phyloP scores from a whole-genome alignment of 2,329 filamentous ascomycete species.

The Ophiostoma sp. region DNA sequence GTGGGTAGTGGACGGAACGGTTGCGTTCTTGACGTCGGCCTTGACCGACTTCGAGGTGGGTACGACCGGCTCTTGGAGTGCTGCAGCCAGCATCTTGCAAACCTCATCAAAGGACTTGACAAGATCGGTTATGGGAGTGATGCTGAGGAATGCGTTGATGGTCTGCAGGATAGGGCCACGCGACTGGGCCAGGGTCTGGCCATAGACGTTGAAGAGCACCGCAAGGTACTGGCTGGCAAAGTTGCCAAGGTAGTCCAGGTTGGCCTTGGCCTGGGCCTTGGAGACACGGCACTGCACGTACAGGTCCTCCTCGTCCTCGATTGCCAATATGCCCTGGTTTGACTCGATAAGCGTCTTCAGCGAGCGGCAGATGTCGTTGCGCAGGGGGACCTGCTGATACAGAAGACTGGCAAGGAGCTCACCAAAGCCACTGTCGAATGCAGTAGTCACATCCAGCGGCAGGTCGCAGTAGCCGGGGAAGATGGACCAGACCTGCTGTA shows the following conservation, averaged over 20 bases:
- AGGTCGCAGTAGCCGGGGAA: constrained; percentile 93
- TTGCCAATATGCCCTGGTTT: constrained; percentile 70
- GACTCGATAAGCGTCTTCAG: constrained; percentile 86
- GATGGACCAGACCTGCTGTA: constrained; percentile 91
- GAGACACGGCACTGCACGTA: constrained; percentile 73
- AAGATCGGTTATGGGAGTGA: constrained; percentile 71
- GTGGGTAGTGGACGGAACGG: constrained; percentile 87
- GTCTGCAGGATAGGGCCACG: constrained; percentile 86
- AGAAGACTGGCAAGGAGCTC: constrained; percentile 87
- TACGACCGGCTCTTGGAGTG: constrained; percentile 50
- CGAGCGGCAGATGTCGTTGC: constrained; percentile 79
- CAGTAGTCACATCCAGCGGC: constrained; percentile 67
- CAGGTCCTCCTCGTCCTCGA: constrained; percentile 61
- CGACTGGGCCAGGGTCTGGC: constrained; percentile 87
- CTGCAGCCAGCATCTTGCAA: constrained; percentile 71
- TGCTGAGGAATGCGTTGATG: constrained; percentile 89
- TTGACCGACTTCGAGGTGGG: constrained; percentile 31
- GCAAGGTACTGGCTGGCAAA: constrained; percentile 87
- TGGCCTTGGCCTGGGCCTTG: constrained; percentile 68
- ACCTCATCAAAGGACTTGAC: constrained; percentile 86
- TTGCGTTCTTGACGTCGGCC: constrained; percentile 39
- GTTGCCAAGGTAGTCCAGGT: constrained; percentile 70
- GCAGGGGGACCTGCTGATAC: constrained; percentile 83
- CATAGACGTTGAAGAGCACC: constrained; percentile 98
- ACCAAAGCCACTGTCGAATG: constrained; percentile 84